A percentile compares a stretch with the other conserved stretches of the same genome.
phyloP scores from a whole-genome alignment of 2,329 filamentous ascomycete genomes.

The Hypoxylon sp. region DNA sequence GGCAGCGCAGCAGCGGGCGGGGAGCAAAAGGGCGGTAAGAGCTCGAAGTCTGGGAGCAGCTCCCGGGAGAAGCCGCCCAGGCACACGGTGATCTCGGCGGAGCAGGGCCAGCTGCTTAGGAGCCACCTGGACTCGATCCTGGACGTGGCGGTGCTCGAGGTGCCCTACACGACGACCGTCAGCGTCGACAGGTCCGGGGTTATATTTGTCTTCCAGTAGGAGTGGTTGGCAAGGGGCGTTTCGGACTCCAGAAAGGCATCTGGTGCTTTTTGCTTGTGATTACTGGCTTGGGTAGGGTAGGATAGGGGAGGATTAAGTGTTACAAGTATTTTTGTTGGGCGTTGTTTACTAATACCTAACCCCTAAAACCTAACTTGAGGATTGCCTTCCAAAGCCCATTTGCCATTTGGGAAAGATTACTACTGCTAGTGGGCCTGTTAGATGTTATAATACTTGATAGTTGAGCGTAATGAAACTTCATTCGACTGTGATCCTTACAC shows the following conservation, averaged over 20 bases:
- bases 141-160: slow-evolving; percentile 88
- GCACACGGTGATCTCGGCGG: slow-evolving; percentile 85
- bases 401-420: background rate
- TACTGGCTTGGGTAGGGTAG: slow-evolving; percentile 8
- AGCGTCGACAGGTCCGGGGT: slow-evolving; percentile 90
- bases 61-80: slow-evolving; percentile 69
- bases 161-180: slow-evolving; percentile 91
- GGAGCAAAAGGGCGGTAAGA: slow-evolving; percentile 44
- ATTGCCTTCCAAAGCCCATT: too few species aligned
- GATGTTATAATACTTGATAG: background rate
- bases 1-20: slow-evolving; percentile 46
- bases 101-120: slow-evolving; percentile 87
- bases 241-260: background rate
- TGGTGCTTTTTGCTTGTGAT: background rate
- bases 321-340: background rate
- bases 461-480: background rate
- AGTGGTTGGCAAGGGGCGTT: slow-evolving; percentile 22
- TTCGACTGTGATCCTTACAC: background rate
- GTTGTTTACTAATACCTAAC: background rate
- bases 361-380: too few species aligned
- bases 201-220: slow-evolving; percentile 78
- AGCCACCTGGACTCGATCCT: slow-evolving; percentile 89
- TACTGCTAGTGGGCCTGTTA: background rate
- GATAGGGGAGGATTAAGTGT: background rate
- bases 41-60: slow-evolving; percentile 47